Conservation (phyloP, 805 yeast species). For the Ogataea degrootiae region DNA sequence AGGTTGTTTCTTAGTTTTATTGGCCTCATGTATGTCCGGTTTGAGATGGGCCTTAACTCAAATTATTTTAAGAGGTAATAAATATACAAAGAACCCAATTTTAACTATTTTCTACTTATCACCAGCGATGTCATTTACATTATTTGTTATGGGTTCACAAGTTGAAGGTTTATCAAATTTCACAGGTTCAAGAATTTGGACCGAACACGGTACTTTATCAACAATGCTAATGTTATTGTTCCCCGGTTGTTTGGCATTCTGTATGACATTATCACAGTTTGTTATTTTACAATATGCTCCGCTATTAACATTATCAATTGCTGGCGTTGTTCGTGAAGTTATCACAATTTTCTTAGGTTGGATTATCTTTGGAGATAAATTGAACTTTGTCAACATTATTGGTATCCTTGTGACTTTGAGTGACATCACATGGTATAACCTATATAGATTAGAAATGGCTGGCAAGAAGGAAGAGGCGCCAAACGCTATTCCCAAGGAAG, state of each 20-base stretch:
- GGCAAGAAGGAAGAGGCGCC: constrained; percentile 4
- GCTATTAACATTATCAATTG: constrained; percentile 76
- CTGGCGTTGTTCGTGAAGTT: constrained; percentile 89
- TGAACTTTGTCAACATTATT: constrained; percentile 58
- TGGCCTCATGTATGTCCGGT: constrained; percentile 76
- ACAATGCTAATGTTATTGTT: constrained; percentile 55
- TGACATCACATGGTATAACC: constrained; percentile 78
- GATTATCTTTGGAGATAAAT: constrained; percentile 63
- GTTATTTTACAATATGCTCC: constrained; percentile 72
- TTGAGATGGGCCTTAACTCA: constrained; percentile 92
- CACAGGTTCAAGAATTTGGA: constrained; percentile 53
- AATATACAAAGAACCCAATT: constrained; percentile 63
- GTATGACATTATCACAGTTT: constrained; percentile 82
- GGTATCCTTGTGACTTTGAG: constrained; percentile 67
- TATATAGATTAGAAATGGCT: constrained; percentile 39
- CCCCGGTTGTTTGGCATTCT: constrained; percentile 80
- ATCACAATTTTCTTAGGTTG: constrained; percentile 67
- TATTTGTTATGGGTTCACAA: constrained; percentile 57
- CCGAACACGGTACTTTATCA: constrained; percentile 41
- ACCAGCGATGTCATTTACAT: constrained; percentile 66
- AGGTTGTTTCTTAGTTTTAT: constrained; percentile 71
- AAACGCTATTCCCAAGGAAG: constrained; percentile 6
- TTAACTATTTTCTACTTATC: constrained; percentile 74
- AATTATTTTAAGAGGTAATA: constrained; percentile 56
- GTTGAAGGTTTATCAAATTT: constrained; percentile 65